Base-by-base conservation (phyloP, 176 grass and related monocot species). In the Chloris gayana region DNA sequence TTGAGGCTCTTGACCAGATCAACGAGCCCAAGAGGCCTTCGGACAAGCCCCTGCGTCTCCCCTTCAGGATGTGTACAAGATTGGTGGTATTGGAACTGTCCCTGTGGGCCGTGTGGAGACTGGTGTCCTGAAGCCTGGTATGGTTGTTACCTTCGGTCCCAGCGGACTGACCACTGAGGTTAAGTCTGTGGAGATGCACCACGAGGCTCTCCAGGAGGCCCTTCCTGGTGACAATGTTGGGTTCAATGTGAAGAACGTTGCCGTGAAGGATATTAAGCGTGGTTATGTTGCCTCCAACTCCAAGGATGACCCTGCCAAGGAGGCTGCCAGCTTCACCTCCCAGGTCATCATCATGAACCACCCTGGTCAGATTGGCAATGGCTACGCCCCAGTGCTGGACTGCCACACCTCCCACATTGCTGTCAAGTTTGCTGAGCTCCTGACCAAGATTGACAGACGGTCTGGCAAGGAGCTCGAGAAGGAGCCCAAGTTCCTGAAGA, bases 331-430 rank as follows among this genome's bases (percentile, higher is more conserved):
- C 74, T 97, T 97, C 86, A 93, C 89, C 53, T 82, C 94, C 70
- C 94, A 93, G 86, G 94, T 97, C 62, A 97, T 97, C 74, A 97
- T 97, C 88, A 97, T 97, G 91, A 94, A 97, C 82, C 94, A 97
- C 82, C 94, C 94, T 66, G 94, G 94, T 0, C 94, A 94, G 84
- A 97, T 97, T 0, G 91, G 94, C 75, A 94, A 97, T 5, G 94
- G 89, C 14, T 97, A 94, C 3, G 89, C 94, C 25, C 94, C 94
- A 25, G 94, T 97, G 54, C 82, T 97, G 0, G 91, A 97, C 72
- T 97, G 91, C 80, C 94, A 94, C 91, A 97, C 94, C 27, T 97
- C 91, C 15, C 91, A 97, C 85, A 97, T 94, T 51, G 94, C 91
- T 5, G 91, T 97, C 7, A 97, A 97, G 91, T 97, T 97, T 31